phyloP scores from a whole-genome alignment of 768 basidiomycete species.

The Podaxis sp. region DNA sequence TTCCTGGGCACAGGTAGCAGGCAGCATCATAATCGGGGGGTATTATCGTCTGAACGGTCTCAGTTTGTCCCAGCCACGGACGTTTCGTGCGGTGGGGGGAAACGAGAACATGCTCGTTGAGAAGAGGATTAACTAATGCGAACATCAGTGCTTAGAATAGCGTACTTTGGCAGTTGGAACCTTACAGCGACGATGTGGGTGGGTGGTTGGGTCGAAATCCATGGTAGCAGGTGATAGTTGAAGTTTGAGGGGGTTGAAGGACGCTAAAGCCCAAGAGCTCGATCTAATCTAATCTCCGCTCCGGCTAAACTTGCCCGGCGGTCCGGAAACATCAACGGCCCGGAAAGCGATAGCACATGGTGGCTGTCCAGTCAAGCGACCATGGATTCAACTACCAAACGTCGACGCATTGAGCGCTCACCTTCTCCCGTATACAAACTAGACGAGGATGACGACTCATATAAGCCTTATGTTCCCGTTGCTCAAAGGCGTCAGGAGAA shows the following conservation, averaged over 20 bases:
- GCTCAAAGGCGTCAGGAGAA: conserved; percentile 81
- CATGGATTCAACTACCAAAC: conserved; percentile 44
- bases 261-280: neutral
- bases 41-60: conserved; percentile 51
- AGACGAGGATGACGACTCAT: conserved; percentile 63
- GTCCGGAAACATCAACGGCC: neutral
- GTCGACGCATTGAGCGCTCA: conserved; percentile 49
- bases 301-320: neutral
- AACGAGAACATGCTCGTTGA: conserved; percentile 73
- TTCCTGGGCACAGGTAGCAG: conserved; percentile 91
- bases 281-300: neutral
- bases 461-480: conserved; percentile 87
- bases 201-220: conserved; percentile 24
- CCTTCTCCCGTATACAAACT: conserved; percentile 64
- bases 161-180: conserved; percentile 12
- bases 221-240: neutral
- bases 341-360: neutral
- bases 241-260: neutral
- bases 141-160: conserved; percentile 2
- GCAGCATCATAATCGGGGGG: conserved; percentile 66
- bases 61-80: conserved; percentile 89
- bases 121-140: conserved; percentile 73
- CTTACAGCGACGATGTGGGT: conserved; percentile 74
- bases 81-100: conserved; percentile 90
- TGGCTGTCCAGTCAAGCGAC: neutral